These are phyloP conservation scores for Fusarium setosum DNA, from an alignment of 2,329 filamentous ascomycete species.

Conservation along the genomic window DNA sequence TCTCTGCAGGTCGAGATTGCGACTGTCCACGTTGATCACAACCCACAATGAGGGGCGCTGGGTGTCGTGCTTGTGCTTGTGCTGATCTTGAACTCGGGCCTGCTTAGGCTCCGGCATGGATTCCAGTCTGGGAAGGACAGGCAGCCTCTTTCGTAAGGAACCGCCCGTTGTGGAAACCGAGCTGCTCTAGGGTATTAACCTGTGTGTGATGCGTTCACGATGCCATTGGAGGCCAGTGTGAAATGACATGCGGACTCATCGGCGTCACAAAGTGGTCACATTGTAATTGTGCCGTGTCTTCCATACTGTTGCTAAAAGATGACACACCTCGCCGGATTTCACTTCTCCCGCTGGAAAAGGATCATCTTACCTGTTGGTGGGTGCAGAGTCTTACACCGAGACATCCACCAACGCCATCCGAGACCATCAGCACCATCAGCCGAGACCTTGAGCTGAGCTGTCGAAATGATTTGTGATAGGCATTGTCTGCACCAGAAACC, in stretches of 20 bases:
- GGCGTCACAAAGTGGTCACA: not conserved
- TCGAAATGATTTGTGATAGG: not conserved
- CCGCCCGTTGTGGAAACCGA: not conserved
- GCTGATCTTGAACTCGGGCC: not conserved
- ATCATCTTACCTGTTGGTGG: not conserved
- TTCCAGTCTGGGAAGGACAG: slow-evolving; percentile 6
- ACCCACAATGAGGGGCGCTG: not conserved
- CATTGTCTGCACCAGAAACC: not conserved
- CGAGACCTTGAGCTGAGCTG: slow-evolving; percentile 6
- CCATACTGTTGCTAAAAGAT: not conserved
- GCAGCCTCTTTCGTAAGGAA: slow-evolving; percentile 10
- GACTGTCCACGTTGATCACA: not conserved
- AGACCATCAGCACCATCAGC: slow-evolving; percentile 10
- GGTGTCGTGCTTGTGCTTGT: slow-evolving; percentile 7
- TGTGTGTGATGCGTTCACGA: not conserved
- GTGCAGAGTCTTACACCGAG: not conserved
- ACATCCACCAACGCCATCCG: slow-evolving; percentile 1
- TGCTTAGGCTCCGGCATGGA: not conserved
- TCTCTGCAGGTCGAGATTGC: not conserved
- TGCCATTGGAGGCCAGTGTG: not conserved
- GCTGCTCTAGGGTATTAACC: slow-evolving; percentile 21
- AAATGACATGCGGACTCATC: not conserved
- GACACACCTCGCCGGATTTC: not conserved
- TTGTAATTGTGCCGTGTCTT: not conserved
- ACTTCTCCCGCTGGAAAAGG: not conserved